These are phyloP conservation scores for Lavandula angustifolia DNA, from an alignment of 257 asterid genomes.

Conservation along the genomic window DNA sequence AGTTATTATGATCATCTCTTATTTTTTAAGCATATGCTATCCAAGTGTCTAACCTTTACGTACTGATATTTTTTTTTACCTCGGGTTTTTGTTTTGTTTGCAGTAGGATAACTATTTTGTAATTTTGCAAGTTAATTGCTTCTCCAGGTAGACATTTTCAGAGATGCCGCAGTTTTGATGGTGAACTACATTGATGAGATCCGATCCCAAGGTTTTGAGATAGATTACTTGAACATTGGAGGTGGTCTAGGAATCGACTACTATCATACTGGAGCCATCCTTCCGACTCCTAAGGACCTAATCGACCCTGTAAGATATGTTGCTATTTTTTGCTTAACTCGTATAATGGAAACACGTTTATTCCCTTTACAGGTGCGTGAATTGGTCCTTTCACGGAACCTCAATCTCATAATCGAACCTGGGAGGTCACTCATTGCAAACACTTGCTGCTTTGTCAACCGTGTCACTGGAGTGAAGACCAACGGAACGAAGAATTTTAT, in stretches of 20 bases:
- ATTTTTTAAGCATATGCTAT: not conserved
- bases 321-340: not conserved
- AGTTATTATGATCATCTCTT: not conserved
- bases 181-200: conserved; percentile 88
- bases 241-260: conserved; percentile 98
- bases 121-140: not conserved
- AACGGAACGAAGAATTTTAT: conserved; percentile 86
- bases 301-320: conserved; percentile 66
- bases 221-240: conserved; percentile 85
- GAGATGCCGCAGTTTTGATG: conserved; percentile 96
- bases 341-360: not conserved
- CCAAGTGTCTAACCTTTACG: not conserved
- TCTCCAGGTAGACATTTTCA: conserved; percentile 88
- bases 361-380: conserved; percentile 68
- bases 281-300: conserved; percentile 88
- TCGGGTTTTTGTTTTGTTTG: not conserved
- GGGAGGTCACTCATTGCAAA: conserved; percentile 94
- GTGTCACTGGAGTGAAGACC: conserved; percentile 92
- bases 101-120: not conserved
- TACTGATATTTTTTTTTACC: not conserved
- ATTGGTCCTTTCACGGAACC: conserved; percentile 76
- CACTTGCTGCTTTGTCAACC: conserved; percentile 90
- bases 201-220: conserved; percentile 90
- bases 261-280: conserved; percentile 85
- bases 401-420: conserved; percentile 93